Evolutionary conservation across 23 red algal species (phyloP), one percentile per base, ranked within the genome.

Genomic region (Gracilariopsis chorda): DNA sequence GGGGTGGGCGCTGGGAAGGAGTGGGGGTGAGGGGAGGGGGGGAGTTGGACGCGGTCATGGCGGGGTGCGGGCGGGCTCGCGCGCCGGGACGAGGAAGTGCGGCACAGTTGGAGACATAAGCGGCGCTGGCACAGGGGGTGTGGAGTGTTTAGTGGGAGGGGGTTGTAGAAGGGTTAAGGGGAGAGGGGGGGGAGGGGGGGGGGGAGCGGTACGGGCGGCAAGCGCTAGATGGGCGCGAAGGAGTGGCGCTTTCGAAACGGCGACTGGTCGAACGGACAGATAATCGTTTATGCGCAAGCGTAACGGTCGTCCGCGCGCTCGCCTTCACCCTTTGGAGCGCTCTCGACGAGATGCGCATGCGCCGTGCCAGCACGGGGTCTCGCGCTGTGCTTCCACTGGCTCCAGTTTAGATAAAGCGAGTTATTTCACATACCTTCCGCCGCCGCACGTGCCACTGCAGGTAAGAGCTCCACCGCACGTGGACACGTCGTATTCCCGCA

Each of bases 231-330:
- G 34, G 42, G 20, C 23, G 42, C 19, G 30, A 78, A 43, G 30
- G 48, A 37, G 33, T 70, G 63, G 63, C 43, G 63, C 25, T n/a
- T 35, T 41, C 63, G 32, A 39, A 81, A 24, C 34, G 77, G 1
- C n/a, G 47, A 25, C 58, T 28, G 77, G 41, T 45, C 53, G 30
- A 62, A 81, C 37, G 77, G 77, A 81, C 14, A 24, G 77, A 81
- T n/a, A n/a, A n/a, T n/a, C n/a, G n/a, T n/a, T n/a, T n/a, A n/a
- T 70, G 63, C 35, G 34, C 63, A 70, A n/a, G 43, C 33, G 63
- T 70, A 70, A 70, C 63, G 63, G 63, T 34, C 60, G 12, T 33
- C 27, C 23, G 34, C 5, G 63, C 33, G 63, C 63, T 35, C 63
- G 35, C 34, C 63, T 70, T 4, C 63, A 34, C 20, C 34, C 19